These are phyloP conservation scores for Apophysomyces trapeziformis DNA, from an alignment of 371 early-diverging fungal species.

Conservation along the genomic window DNA sequence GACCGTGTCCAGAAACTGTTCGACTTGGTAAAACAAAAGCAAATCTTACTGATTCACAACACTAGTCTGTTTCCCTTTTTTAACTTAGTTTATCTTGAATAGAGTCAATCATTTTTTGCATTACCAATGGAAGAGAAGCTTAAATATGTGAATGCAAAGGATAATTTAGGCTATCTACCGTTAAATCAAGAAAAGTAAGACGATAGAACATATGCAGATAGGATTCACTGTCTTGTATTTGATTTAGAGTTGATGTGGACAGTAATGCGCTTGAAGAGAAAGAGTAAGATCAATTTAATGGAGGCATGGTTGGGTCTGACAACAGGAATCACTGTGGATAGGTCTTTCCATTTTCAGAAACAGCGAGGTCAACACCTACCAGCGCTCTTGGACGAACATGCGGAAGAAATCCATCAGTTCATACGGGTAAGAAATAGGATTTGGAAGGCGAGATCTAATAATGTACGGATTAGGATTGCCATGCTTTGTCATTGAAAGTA, in stretches of 20 bases:
- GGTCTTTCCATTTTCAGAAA: constrained; percentile 52
- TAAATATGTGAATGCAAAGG: constrained; percentile 19
- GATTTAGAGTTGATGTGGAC: constrained; percentile 34
- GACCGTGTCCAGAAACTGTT: constrained; percentile 46
- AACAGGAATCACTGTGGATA: constrained; percentile 10
- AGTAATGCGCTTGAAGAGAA: constrained; percentile 44
- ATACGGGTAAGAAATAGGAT: constrained; percentile 15
- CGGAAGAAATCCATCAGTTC: constrained; percentile 19
- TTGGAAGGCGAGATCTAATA: not conserved
- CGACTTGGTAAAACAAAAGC: constrained; percentile 23
- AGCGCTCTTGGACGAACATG: constrained; percentile 14
- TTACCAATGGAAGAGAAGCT: constrained; percentile 31
- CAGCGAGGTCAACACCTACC: constrained; percentile 29
- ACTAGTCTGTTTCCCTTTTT: constrained; percentile 3
- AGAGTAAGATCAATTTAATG: constrained; percentile 32
- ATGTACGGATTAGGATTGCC: constrained; percentile 18
- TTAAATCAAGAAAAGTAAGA: constrained; percentile 33
- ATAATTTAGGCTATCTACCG: constrained; percentile 35
- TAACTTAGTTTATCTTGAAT: constrained; percentile 5
- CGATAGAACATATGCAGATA: not conserved
- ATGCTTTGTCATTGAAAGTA: constrained; percentile 22
- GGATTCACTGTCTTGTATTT: not conserved
- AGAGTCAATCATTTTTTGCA: constrained; percentile 46
- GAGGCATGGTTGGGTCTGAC: not conserved
- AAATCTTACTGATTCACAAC: not conserved